Percentiles rank a stretch among this genome's conserved stretches.
Evolutionary conservation across 2,329 filamentous ascomycete genomes (phyloP).

Genomic region (Arthroderma sp.): DNA sequence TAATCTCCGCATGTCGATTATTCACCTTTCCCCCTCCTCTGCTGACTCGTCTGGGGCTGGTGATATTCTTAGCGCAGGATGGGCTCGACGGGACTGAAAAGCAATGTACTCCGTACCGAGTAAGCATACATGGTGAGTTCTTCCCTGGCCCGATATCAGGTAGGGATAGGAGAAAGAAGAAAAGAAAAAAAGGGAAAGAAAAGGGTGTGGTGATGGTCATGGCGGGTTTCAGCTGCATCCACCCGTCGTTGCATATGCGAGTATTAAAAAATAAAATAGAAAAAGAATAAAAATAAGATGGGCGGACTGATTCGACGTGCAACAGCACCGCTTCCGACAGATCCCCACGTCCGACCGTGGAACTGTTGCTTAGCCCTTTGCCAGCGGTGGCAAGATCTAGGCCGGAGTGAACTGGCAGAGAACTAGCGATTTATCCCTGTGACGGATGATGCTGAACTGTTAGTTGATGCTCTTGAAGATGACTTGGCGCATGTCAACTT

Average conservation of each 20-base stretch:
- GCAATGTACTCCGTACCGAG: neutral
- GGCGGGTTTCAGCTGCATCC: slow-evolving; percentile 19
- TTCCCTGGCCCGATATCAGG: neutral
- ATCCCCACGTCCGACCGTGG: slow-evolving; percentile 1
- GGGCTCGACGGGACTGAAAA: neutral
- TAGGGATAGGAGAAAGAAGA: neutral
- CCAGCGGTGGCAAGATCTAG: neutral
- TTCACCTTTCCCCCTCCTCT: neutral
- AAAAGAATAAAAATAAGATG: slow-evolving; percentile 10
- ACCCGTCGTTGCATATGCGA: slow-evolving; percentile 22
- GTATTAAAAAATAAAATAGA: slow-evolving; percentile 13
- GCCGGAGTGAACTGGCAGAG: neutral
- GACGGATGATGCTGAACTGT: neutral
- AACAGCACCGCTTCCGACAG: neutral
- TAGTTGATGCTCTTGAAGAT: too few species aligned
- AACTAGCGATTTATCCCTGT: neutral
- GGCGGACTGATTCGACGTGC: slow-evolving; percentile 5
- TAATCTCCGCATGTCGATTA: neutral
- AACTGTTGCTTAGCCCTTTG: neutral
- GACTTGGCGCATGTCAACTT: too few species aligned
- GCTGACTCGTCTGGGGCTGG: neutral
- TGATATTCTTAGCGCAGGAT: too few species aligned
- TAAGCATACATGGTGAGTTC: neutral
- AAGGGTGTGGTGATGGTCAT: slow-evolving; percentile 10
- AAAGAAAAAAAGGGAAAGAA: neutral